Base-by-base conservation (phyloP, 2,329 filamentous ascomycete genomes). In the Epicoccum sorghinum region DNA sequence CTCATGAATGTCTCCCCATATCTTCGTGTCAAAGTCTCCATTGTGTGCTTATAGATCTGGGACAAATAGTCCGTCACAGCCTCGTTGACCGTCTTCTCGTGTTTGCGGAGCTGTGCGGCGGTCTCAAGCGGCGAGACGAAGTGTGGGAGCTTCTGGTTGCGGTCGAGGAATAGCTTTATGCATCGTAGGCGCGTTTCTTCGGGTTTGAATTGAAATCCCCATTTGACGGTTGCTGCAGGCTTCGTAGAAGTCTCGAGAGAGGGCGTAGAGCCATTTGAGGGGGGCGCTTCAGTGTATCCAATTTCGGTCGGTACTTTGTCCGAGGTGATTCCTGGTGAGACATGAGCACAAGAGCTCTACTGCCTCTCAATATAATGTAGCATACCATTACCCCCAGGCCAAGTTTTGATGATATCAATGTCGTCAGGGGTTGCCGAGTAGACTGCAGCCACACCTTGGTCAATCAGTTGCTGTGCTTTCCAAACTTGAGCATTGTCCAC, bases 301-400 rank as follows among this genome's bases (percentile, higher is more conserved):
- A 93, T 88, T 72, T 93, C 89, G 12, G 89, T 91, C 1, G 90
- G 89, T 2, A 93, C 89, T 79, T 93, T 93, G 78, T 93, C 89
- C 32, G 89, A 91, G n/a, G 90, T 92, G 75, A 93, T 91, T 37
- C 71, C 71, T 74, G 45, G 8, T 9, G 35, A 9, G 23, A 1
- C 35, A 38, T 71, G 27, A 68, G 59, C 44, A 43, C 47, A 23
- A 13, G 25, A 13, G 32, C 14, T 43, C 6, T 27, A 44, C 22
- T 30, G 9, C 14, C 12, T 35, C 40, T 35, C 23, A 52, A 24
- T 32, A 9, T 9, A 36, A 36, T 22, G 22, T 39, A 45, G 30
- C 46, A 13, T 68, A 65, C 89, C 89, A 68, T 93, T 92, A 25
- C 89, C 89, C 24, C 90, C 90, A 0, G 90, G 89, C 90, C 90